phyloP scores from a whole-genome alignment of 73 alveolate species.

The Paramecium bursaria region DNA sequence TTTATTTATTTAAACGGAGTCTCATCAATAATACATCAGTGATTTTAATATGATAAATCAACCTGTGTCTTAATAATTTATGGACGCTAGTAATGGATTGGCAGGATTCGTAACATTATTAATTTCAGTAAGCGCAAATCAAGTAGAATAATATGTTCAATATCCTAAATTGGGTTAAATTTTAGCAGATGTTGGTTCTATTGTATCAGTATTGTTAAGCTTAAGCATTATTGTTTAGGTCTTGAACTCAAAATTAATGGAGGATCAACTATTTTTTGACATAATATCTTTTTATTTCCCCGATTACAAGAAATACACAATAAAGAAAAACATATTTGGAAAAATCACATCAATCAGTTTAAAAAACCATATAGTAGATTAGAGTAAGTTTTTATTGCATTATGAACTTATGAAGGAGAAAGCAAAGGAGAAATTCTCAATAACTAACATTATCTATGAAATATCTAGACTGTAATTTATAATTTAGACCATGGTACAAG shows the following conservation, averaged over 20 bases:
- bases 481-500: conserved; percentile 32
- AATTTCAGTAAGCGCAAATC: too few relatives aligned
- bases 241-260: background rate
- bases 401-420: background rate
- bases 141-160: conserved; percentile 2
- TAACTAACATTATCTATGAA: conserved; percentile 19
- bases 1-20: too few relatives aligned
- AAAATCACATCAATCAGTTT: background rate
- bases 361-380: background rate
- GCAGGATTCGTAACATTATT: too few relatives aligned
- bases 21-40: too few relatives aligned
- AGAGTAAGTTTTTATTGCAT: background rate
- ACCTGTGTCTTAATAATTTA: too few relatives aligned
- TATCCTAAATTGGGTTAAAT: conserved; percentile 9
- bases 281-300: conserved; percentile 24
- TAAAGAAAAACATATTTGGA: too few relatives aligned
- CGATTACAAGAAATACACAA: too few relatives aligned
- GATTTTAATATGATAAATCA: too few relatives aligned
- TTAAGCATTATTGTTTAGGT: background rate
- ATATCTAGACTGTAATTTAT: conserved; percentile 26
- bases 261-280: background rate
- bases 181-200: conserved; percentile 51
- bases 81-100: too few relatives aligned
- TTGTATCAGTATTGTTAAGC: background rate
- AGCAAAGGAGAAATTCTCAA: conserved; percentile 21